A percentile compares a stretch with the other conserved stretches of the same genome.
Evolutionary conservation across 2,329 filamentous ascomycete genomes (phyloP).

Genomic region (Colletotrichum sp.): DNA sequence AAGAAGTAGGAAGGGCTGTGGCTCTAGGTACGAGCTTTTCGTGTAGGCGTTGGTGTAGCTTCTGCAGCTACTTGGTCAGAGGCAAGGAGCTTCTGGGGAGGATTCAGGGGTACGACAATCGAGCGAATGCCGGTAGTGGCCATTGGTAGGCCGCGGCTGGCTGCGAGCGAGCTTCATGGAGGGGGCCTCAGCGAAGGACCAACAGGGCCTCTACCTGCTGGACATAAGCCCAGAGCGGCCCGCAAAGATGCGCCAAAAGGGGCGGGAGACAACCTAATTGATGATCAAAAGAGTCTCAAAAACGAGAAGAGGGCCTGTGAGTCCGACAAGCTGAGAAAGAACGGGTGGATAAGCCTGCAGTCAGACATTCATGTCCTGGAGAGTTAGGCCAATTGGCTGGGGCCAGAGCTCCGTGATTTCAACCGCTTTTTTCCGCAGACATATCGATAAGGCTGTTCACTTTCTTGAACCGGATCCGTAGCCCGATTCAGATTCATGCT

Average conservation of each 20-base stretch:
- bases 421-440: not conserved
- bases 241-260: not conserved
- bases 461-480: not conserved
- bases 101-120: not conserved
- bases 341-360: not conserved
- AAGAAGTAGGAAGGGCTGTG: not conserved
- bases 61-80: not conserved
- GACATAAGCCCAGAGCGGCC: not conserved
- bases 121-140: not conserved
- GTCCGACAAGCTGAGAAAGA: not conserved
- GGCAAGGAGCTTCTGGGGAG: not conserved
- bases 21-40: not conserved
- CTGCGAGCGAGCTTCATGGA: not conserved
- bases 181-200: not conserved
- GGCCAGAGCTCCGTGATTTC: not conserved
- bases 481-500: not conserved
- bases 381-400: not conserved
- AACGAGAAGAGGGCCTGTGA: not conserved
- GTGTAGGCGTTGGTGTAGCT: not conserved
- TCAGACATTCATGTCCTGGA: not conserved
- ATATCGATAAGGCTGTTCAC: not conserved
- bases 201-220: not conserved
- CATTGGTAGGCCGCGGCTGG: not conserved
- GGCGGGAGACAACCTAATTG: not conserved
- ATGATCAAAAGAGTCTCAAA: not conserved